Conservation (phyloP, 768 basidiomycete species). For the Suillus bovinus region DNA sequence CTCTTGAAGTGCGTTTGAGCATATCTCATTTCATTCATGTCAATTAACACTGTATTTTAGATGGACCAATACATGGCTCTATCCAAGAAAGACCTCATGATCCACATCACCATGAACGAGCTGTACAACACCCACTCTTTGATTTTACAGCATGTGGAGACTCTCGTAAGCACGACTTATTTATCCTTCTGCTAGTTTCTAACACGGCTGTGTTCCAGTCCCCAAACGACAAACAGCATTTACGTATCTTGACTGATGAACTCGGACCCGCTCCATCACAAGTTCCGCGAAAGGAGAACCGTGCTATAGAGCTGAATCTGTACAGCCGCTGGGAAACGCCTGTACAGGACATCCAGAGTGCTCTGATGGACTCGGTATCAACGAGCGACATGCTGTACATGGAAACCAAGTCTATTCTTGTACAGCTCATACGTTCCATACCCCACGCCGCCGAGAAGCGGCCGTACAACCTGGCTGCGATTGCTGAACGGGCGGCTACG, state of each 20-base stretch:
- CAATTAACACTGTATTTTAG: slow-evolving; percentile 39
- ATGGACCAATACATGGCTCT: slow-evolving; percentile 99
- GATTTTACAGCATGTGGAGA: slow-evolving; percentile 93
- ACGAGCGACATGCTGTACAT: slow-evolving; percentile 99
- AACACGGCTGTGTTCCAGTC: slow-evolving; percentile 51
- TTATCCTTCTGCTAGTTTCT: not conserved
- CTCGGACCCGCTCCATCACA: slow-evolving; percentile 91
- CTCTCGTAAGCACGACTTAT: slow-evolving; percentile 59
- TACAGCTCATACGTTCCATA: slow-evolving; percentile 94
- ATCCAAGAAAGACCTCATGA: slow-evolving; percentile 97
- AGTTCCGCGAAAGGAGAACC: slow-evolving; percentile 97
- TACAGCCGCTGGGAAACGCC: slow-evolving; percentile 99
- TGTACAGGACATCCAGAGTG: slow-evolving; percentile 95
- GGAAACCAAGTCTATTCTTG: slow-evolving; percentile 99
- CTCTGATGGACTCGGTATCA: slow-evolving; percentile 95
- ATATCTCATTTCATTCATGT: not conserved
- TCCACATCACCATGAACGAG: slow-evolving; percentile 98
- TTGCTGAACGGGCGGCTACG: slow-evolving; percentile 95
- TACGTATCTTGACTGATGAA: slow-evolving; percentile 95
- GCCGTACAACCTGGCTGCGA: slow-evolving; percentile 84
- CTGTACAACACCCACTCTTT: slow-evolving; percentile 98
- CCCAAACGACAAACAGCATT: slow-evolving; percentile 95
- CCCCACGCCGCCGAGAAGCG: slow-evolving; percentile 81
- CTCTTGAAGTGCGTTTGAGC: slow-evolving; percentile 73
- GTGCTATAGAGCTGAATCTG: slow-evolving; percentile 85